Conservation (phyloP, 2,329 filamentous ascomycete species). For the Talaromyces sp. region DNA sequence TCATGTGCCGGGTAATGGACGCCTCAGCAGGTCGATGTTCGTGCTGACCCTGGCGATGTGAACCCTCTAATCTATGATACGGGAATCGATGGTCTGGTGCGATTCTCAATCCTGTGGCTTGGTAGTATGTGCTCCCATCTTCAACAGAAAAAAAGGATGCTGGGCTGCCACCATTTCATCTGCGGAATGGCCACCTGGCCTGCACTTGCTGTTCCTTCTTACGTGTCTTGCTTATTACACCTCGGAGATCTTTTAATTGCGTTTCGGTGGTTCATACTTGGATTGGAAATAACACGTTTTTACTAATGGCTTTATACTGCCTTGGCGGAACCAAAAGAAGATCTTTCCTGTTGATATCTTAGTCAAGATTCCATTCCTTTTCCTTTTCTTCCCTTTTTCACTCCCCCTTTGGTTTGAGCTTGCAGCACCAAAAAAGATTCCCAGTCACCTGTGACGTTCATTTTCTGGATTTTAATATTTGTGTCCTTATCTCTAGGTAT, state of each 20-base stretch:
- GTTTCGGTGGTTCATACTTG: constrained; percentile 24
- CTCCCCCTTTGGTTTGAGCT: constrained; percentile 17
- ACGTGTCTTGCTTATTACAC: constrained; percentile 20
- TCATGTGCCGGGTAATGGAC: constrained; percentile 8
- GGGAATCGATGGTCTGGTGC: background rate
- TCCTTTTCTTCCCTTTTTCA: constrained; percentile 19
- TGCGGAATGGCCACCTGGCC: constrained; percentile 15
- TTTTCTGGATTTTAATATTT: constrained; percentile 22
- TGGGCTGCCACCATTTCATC: constrained; percentile 12
- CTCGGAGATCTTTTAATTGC: constrained; percentile 20
- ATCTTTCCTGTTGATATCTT: constrained; percentile 27
- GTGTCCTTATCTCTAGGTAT: constrained; percentile 17
- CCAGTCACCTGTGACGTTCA: constrained; percentile 15
- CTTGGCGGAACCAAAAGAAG: constrained; percentile 21
- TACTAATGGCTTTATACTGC: constrained; percentile 32
- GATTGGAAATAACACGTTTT: constrained; percentile 33
- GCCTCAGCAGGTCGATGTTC: background rate
- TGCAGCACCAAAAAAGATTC: constrained; percentile 17
- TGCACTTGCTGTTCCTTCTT: constrained; percentile 21
- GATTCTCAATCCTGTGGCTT: background rate
- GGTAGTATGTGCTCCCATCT: constrained; percentile 17
- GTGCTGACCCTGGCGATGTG: constrained; percentile 3
- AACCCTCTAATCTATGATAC: constrained; percentile 25
- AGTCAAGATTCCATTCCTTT: constrained; percentile 14
- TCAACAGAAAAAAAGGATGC: constrained; percentile 13